phyloP scores from a whole-genome alignment of 2,329 filamentous ascomycete genomes.

The Fusarium sp. region DNA sequence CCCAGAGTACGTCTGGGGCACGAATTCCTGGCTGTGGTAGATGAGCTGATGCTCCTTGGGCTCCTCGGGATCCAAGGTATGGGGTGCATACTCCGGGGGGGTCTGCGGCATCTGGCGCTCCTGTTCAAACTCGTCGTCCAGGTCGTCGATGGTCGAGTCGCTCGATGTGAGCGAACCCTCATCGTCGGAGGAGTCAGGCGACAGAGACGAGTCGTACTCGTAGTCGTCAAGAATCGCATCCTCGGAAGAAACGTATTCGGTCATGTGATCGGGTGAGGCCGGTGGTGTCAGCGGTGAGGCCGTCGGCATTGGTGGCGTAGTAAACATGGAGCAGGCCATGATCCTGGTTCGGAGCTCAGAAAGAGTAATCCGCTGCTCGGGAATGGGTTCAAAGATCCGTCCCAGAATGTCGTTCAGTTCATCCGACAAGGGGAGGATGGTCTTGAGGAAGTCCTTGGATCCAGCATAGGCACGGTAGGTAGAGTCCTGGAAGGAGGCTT shows the following conservation, averaged over 20 bases:
- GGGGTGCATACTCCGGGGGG: constrained; percentile 53
- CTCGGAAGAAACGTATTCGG: constrained; percentile 60
- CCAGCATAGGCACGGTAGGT: constrained; percentile 92
- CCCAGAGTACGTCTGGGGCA: constrained; percentile 57
- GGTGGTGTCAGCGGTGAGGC: constrained; percentile 53
- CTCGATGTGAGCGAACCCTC: constrained; percentile 66
- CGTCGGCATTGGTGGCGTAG: constrained; percentile 53
- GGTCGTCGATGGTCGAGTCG: constrained; percentile 61
- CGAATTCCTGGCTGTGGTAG: constrained; percentile 58
- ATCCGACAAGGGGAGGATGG: constrained; percentile 88
- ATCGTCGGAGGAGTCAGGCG: constrained; percentile 64
- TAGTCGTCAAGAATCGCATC: constrained; percentile 55
- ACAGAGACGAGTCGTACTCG: constrained; percentile 58
- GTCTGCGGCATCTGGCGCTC: constrained; percentile 53
- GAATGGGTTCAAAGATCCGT: constrained; percentile 87
- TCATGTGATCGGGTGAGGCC: constrained; percentile 54
- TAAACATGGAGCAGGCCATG: constrained; percentile 78
- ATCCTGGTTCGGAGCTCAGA: constrained; percentile 81
- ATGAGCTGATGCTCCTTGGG: constrained; percentile 50
- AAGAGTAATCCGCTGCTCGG: constrained; percentile 82
- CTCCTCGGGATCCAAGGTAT: constrained; percentile 59
- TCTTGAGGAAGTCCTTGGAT: constrained; percentile 86
- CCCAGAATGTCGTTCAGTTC: constrained; percentile 89
- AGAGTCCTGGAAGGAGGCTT: constrained; percentile 90
- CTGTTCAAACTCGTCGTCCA: constrained; percentile 59